Evolutionary conservation across 2,329 filamentous ascomycete genomes (phyloP), one percentile per base, ranked within the genome.

Genomic region (Cordyceps pruinosa): DNA sequence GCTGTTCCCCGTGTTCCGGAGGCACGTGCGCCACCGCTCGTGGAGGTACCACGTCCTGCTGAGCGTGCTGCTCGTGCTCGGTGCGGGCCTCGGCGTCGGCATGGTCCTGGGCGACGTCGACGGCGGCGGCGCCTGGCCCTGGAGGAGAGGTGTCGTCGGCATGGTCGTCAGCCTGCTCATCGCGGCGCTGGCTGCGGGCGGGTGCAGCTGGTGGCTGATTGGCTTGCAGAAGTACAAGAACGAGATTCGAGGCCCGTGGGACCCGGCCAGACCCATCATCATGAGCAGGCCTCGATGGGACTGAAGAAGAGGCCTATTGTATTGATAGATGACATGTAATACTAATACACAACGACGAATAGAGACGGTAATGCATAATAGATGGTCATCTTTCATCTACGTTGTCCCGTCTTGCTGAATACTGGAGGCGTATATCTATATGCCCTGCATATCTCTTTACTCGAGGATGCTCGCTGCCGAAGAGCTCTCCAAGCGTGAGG

Each of bases 161-260:
- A 86, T 90, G 62, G 70, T 93, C 1, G 76, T 96, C 6, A 90
- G 90, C 5, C 82, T 85, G n/a, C 66, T 93, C 10, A 77, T 90
- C 23, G 87, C 88, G 0, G 84, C 86, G 5, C 70, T 96, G 55
- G 86, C 85, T 2, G 96, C 97, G 84, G 94, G 93, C 2, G 87
- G 91, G 13, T 97, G 92, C 70, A 96, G 90, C 69, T 97, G 92
- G 93, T 97, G 94, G 92, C 75, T 99, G 61, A 97, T 99, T 67
- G 89, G 91, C 9, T 72, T 99, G 71, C 94, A 99, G 73, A 93
- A 96, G 75, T 99, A 97, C 74, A 99, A 99, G 78, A 97, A 97
- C 70, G 94, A 97, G 73, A 97, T 99, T 63, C 90, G 92, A 67
- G 94, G 94, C 44, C 94, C 94, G 1, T 99, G 94, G 94, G 94